Percentiles rank a stretch among this genome's conserved stretches.
Conservation (phyloP, 805 yeast genomes). For the Phaffomyces thermotolerans region DNA sequence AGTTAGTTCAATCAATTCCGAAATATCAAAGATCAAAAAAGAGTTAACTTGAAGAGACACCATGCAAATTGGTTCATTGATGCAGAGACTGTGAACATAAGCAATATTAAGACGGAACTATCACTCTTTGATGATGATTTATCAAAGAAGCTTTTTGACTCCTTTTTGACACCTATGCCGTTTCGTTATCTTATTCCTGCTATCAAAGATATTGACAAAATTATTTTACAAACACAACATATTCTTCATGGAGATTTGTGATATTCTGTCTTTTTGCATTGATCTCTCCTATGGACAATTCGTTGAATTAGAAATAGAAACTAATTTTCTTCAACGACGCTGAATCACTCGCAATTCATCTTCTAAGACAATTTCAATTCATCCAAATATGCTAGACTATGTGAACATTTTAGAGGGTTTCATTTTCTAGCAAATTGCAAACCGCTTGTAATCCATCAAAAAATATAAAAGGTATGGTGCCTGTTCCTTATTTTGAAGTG, state of each 20-base stretch:
- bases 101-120: too few relatives aligned
- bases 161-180: background rate
- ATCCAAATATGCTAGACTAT: background rate
- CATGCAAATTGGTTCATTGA: background rate
- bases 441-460: constrained; percentile 65
- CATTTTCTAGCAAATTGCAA: background rate
- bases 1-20: background rate
- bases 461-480: constrained; percentile 77
- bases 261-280: background rate
- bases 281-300: background rate
- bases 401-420: background rate
- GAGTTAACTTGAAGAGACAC: background rate
- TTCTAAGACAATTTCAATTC: background rate
- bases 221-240: background rate
- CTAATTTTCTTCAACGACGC: background rate
- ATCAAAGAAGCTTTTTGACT: too few relatives aligned
- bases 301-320: background rate
- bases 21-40: background rate
- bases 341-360: background rate
- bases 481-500: constrained; percentile 74
- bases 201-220: background rate
- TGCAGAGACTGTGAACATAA: too few relatives aligned
- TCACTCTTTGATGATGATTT: background rate
- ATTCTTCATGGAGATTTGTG: background rate
- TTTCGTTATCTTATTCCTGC: background rate